These are phyloP conservation scores for Voacanga thouarsii DNA, from an alignment of 257 asterid species.

Conservation along the genomic window DNA sequence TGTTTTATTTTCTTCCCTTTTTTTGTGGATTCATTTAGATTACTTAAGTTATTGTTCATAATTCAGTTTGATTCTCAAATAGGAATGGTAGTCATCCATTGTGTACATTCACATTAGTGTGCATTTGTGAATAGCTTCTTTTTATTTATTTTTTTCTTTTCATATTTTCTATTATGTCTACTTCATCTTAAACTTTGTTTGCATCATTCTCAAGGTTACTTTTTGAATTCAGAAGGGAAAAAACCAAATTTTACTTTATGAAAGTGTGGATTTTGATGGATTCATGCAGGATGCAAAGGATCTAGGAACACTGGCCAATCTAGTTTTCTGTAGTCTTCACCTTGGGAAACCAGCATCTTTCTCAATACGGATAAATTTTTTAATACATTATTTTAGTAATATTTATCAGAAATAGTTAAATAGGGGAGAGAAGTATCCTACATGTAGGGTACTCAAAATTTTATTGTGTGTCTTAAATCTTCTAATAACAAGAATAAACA, in stretches of 20 bases:
- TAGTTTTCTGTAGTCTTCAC: conserved; percentile 94
- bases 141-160: too few species aligned
- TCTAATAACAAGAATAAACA: too few species aligned
- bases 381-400: not conserved
- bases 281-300: conserved; percentile 84
- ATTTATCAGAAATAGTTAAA: not conserved
- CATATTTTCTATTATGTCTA: not conserved
- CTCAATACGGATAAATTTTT: conserved; percentile 27
- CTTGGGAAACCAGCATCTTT: conserved; percentile 78
- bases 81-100: not conserved
- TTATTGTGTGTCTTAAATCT: not conserved
- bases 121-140: not conserved
- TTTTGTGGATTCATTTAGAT: not conserved
- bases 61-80: not conserved
- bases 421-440: not conserved
- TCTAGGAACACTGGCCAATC: conserved; percentile 94
- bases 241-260: not conserved
- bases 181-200: not conserved
- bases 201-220: not conserved
- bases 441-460: too few species aligned
- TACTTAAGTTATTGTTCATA: not conserved
- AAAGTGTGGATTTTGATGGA: conserved; percentile 10
- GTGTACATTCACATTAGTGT: not conserved
- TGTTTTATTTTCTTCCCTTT: not conserved
- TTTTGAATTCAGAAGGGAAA: not conserved